Percentiles rank a stretch among this genome's conserved stretches.
phyloP scores from a whole-genome alignment of 306 rosid genomes.

The Cicer cuneatum region DNA sequence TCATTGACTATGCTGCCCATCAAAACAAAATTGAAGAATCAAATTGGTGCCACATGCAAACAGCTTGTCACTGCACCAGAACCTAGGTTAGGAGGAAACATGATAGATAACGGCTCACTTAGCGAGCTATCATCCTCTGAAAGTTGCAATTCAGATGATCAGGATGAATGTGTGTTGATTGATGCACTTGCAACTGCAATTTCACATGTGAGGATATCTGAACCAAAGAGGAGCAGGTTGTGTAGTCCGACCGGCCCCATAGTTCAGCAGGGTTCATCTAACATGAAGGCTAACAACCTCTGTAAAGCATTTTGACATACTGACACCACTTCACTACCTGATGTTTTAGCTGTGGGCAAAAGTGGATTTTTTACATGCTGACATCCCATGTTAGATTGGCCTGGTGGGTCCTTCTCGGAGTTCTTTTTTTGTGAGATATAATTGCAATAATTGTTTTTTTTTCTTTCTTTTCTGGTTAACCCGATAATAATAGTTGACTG shows the following conservation, averaged over 20 bases:
- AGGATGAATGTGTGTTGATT: constrained; percentile 67
- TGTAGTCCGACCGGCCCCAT: constrained; percentile 84
- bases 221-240: constrained; percentile 88
- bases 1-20: constrained; percentile 64
- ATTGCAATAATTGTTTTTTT: constrained; percentile 33
- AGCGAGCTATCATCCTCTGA: constrained; percentile 63
- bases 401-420: constrained; percentile 48
- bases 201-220: constrained; percentile 91
- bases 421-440: constrained; percentile 50
- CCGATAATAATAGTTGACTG: constrained; percentile 66
- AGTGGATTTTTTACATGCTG: constrained; percentile 54
- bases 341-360: constrained; percentile 55
- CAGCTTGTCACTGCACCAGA: constrained; percentile 53
- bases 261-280: constrained; percentile 96
- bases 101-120: constrained; percentile 51
- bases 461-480: constrained; percentile 48
- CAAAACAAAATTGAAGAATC: constrained; percentile 63
- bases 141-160: constrained; percentile 71
- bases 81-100: constrained; percentile 57
- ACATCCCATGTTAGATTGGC: constrained; percentile 48
- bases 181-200: constrained; percentile 94
- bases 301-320: constrained; percentile 95
- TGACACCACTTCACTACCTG: constrained; percentile 57
- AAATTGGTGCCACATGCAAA: constrained; percentile 52
- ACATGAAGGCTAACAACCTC: constrained; percentile 92